These are phyloP conservation scores for Saccharomycopsis guyanensis DNA, from an alignment of 805 yeast genomes.

Conservation along the genomic window DNA sequence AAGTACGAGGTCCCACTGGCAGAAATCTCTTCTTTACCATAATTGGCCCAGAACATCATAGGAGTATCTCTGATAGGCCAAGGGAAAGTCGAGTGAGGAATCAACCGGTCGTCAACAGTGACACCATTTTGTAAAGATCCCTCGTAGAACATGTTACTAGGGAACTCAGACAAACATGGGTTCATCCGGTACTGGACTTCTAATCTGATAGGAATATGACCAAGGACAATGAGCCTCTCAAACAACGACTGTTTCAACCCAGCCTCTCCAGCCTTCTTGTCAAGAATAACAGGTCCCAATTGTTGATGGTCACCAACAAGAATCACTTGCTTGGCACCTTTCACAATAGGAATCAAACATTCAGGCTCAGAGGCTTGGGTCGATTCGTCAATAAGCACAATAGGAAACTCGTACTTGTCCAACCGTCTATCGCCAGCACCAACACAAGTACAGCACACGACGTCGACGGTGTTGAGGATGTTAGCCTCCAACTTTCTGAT, in stretches of 20 bases:
- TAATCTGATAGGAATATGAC: conserved; percentile 76
- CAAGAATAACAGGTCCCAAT: conserved; percentile 84
- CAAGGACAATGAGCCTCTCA: conserved; percentile 75
- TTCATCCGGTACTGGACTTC: conserved; percentile 96
- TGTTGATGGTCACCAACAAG: conserved; percentile 96
- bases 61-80: conserved; percentile 84
- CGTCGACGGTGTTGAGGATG: conserved; percentile 53
- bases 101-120: conserved; percentile 60
- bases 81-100: conserved; percentile 58
- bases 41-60: conserved; percentile 94
- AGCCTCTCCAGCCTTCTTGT: conserved; percentile 74
- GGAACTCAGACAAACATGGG: conserved; percentile 78
- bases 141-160: conserved; percentile 88
- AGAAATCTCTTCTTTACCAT: conserved; percentile 84
- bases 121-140: conserved; percentile 91
- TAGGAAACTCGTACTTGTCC: conserved; percentile 47
- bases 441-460: conserved; percentile 85
- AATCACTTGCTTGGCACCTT: conserved; percentile 83
- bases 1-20: conserved; percentile 73
- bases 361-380: conserved; percentile 95
- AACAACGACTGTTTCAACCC: conserved; percentile 83
- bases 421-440: conserved; percentile 82
- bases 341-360: conserved; percentile 78
- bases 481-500: conserved; percentile 41
- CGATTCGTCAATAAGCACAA: conserved; percentile 85